Evolutionary conservation across 192 early-diverging fungal species (phyloP).

Genomic region (Coemansia sp.): DNA sequence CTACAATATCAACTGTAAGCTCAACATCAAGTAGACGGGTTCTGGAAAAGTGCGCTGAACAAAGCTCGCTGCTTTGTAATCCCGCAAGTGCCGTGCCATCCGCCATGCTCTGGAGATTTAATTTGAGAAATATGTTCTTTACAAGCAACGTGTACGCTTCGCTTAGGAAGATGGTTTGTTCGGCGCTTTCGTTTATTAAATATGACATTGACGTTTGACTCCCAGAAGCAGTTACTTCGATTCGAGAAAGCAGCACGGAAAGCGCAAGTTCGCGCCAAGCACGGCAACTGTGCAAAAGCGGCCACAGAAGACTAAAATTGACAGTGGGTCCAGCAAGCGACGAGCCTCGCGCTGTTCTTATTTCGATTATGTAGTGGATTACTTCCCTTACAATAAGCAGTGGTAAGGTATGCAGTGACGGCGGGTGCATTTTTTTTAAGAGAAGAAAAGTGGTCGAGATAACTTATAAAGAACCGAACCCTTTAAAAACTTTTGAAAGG

Average conservation of each 20-base stretch:
- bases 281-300: neutral
- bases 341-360: no score
- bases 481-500: no score
- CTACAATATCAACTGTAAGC: neutral
- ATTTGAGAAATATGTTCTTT: neutral
- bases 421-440: neutral
- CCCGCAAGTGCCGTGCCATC: neutral
- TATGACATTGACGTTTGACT: neutral
- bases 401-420: neutral
- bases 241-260: neutral
- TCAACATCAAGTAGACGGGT: neutral
- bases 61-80: neutral
- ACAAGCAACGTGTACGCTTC: neutral
- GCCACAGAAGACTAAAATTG: neutral
- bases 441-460: no score
- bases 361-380: neutral
- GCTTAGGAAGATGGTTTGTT: neutral
- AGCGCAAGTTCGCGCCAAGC: neutral
- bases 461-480: no score
- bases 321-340: neutral
- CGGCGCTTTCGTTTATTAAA: neutral
- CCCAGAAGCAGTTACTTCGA: neutral
- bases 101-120: neutral
- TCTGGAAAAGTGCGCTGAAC: neutral
- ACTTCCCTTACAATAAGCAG: slow-evolving; percentile 1